phyloP scores from a whole-genome alignment of 139 green algal species.

The Deuterostichococcus epilithicus region DNA sequence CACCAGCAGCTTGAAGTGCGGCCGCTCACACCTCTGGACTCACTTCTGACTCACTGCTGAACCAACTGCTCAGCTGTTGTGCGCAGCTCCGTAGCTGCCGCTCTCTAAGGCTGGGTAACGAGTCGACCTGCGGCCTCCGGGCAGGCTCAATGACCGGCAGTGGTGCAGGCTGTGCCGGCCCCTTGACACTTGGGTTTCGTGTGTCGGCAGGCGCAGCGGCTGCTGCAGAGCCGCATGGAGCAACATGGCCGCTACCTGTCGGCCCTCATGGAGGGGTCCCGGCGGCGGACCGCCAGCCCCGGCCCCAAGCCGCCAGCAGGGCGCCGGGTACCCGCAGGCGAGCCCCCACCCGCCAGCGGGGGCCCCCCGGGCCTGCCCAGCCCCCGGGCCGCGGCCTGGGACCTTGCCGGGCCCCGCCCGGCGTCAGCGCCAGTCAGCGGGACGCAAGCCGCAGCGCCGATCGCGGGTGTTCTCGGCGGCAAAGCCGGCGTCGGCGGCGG shows the following conservation, averaged over 20 bases:
- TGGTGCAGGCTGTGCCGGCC: neutral
- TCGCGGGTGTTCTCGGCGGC: no score
- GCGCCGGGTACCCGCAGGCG: no score
- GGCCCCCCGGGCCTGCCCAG: no score
- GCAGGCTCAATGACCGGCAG: neutral
- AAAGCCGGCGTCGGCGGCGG: neutral
- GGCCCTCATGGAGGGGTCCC: slow-evolving; percentile 37
- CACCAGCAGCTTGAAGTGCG: slow-evolving; percentile 91
- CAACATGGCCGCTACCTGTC: slow-evolving; percentile 88
- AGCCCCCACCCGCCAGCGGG: no score
- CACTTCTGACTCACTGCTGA: neutral
- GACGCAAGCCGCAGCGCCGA: no score
- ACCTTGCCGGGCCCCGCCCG: no score
- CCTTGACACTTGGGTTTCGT: neutral
- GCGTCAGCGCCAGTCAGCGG: no score
- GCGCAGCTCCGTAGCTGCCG: neutral
- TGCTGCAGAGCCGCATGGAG: slow-evolving; percentile 88
- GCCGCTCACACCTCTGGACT: neutral
- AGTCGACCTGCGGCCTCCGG: neutral
- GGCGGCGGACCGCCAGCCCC: no score
- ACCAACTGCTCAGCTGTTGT: neutral
- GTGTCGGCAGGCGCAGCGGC: slow-evolving; percentile 68
- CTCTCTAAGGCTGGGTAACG: neutral
- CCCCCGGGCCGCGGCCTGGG: no score
- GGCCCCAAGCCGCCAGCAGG: no score